Evolutionary conservation across 2,329 filamentous ascomycete genomes (phyloP).

Genomic region (Claviceps quebecensis): DNA sequence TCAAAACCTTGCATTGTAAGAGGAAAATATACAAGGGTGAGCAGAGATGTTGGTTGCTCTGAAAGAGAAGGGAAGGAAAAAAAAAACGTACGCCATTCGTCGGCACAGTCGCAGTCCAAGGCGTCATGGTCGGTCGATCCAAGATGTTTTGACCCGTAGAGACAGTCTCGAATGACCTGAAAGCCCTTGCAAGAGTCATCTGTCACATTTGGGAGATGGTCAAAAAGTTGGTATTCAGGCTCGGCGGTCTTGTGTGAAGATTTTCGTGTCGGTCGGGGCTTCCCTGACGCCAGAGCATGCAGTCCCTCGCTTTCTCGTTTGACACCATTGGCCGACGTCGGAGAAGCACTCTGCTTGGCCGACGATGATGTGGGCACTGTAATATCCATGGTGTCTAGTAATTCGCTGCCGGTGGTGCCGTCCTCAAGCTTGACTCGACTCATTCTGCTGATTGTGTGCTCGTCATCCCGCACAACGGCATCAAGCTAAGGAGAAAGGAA

Average conservation of each 20-base stretch:
- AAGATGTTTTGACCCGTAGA: constrained; percentile 83
- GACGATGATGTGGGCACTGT: constrained; percentile 25
- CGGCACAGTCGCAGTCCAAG: constrained; percentile 86
- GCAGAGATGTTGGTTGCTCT: constrained; percentile 1
- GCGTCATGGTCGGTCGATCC: constrained; percentile 81
- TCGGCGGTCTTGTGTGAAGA: constrained; percentile 51
- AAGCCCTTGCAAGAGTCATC: constrained; percentile 63
- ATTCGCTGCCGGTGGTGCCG: constrained; percentile 19
- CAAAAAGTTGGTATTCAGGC: constrained; percentile 52
- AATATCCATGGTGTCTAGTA: constrained; percentile 26
- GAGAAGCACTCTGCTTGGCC: constrained; percentile 18
- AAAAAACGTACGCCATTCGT: constrained; percentile 75
- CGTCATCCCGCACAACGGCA: constrained; percentile 27
- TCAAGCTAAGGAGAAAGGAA: background rate
- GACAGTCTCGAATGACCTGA: constrained; percentile 68
- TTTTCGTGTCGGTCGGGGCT: constrained; percentile 60
- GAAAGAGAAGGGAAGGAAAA: background rate
- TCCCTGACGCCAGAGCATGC: constrained; percentile 34
- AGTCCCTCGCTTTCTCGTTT: constrained; percentile 26
- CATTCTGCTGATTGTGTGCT: constrained; percentile 25
- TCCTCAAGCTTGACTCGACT: constrained; percentile 32
- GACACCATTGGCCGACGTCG: constrained; percentile 30
- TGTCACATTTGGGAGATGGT: constrained; percentile 65
- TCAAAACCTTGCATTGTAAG: background rate
- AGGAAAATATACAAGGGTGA: background rate